Percentiles rank a stretch among this genome's conserved stretches.
These are phyloP conservation scores for Suillus paluster DNA, from an alignment of 768 basidiomycete species.

Conservation along the genomic window DNA sequence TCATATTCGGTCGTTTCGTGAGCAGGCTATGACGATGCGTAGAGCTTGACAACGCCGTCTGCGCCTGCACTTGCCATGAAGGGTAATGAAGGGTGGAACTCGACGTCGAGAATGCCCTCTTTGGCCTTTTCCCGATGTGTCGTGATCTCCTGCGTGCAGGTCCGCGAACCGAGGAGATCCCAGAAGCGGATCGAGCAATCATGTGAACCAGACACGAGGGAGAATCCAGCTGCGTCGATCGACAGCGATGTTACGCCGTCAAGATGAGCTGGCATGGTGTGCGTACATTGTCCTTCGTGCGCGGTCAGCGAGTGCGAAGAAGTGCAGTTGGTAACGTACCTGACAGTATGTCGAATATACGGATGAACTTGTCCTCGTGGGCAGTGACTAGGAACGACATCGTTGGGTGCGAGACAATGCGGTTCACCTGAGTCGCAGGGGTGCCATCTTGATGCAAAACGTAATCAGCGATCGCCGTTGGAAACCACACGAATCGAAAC, in stretches of 20 bases:
- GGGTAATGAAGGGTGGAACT: slow-evolving; percentile 81
- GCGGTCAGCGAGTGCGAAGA: slow-evolving; percentile 9
- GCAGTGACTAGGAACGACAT: slow-evolving; percentile 87
- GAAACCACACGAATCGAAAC: not conserved
- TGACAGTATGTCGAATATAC: slow-evolving; percentile 83
- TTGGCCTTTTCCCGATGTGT: slow-evolving; percentile 87
- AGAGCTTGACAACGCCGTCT: slow-evolving; percentile 92
- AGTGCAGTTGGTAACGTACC: slow-evolving; percentile 51
- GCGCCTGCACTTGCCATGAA: slow-evolving; percentile 95
- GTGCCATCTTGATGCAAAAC: slow-evolving; percentile 60
- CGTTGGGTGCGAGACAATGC: slow-evolving; percentile 88
- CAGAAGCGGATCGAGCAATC: slow-evolving; percentile 96
- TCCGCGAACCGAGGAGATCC: slow-evolving; percentile 81
- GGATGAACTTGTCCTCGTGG: slow-evolving; percentile 92
- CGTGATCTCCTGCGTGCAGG: slow-evolving; percentile 89
- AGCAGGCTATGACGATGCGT: slow-evolving; percentile 73
- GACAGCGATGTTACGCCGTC: slow-evolving; percentile 92
- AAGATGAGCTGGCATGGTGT: slow-evolving; percentile 89
- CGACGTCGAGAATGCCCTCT: slow-evolving; percentile 90
- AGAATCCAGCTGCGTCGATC: slow-evolving; percentile 85
- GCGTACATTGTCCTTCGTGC: slow-evolving; percentile 75
- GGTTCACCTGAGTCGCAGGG: slow-evolving; percentile 80
- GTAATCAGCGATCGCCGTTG: not conserved
- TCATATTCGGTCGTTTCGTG: not conserved
- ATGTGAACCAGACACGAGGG: slow-evolving; percentile 87